Conservation (phyloP, 2,329 filamentous ascomycete genomes). For the Neofusicoccum sp. region DNA sequence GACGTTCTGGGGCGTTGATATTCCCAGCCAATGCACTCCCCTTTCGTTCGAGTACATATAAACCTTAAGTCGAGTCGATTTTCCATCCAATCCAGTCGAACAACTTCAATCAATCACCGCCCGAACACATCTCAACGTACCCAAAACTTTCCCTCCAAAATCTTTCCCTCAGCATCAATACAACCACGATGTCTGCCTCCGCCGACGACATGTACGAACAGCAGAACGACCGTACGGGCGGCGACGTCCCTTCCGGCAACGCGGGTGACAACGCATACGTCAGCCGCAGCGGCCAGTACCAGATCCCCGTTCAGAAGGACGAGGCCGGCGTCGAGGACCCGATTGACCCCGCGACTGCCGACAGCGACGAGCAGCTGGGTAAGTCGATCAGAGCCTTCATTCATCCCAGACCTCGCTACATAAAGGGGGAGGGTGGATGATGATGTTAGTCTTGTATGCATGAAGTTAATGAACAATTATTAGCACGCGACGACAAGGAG, state of each 20-base stretch:
- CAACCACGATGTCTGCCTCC: neutral
- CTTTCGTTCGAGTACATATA: neutral
- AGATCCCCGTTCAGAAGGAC: constrained; percentile 53
- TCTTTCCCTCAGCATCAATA: neutral
- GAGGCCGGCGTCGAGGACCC: constrained; percentile 50
- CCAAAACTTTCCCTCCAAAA: neutral
- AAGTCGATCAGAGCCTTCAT: constrained; percentile 22
- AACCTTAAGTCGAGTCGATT: neutral
- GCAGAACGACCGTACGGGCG: neutral
- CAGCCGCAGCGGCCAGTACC: constrained; percentile 49
- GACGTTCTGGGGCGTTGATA: neutral
- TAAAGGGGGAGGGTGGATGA: too few relatives aligned
- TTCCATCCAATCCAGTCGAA: neutral
- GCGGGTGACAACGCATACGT: constrained; percentile 49
- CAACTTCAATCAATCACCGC: neutral
- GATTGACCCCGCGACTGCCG: constrained; percentile 46
- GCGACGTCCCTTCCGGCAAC: constrained; percentile 36
- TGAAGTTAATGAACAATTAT: neutral
- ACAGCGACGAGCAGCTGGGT: constrained; percentile 53
- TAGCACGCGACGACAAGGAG: constrained; percentile 51
- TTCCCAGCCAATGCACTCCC: too few relatives aligned
- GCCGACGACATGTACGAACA: neutral
- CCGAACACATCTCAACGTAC: neutral
- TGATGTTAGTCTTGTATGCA: too few relatives aligned
- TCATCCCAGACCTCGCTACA: too few relatives aligned